phyloP scores from a whole-genome alignment of 1,139 yeast species.

The Eremothecium sinecaudum region DNA sequence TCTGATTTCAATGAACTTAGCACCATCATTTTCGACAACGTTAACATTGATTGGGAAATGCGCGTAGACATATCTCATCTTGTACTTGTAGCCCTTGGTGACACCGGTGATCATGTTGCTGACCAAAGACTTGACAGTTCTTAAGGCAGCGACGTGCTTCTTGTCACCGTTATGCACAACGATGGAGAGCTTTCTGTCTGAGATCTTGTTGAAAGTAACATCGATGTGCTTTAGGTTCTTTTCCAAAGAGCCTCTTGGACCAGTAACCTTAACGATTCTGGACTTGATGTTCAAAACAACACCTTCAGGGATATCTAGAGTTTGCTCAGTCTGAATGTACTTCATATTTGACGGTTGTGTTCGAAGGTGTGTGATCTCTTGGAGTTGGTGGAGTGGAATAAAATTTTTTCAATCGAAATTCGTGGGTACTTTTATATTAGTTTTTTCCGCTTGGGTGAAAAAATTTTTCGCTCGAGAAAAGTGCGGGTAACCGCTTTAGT shows the following conservation, averaged over 20 bases:
- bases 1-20: slow-evolving; percentile 85
- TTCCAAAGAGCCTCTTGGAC: slow-evolving; percentile 95
- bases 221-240: slow-evolving; percentile 93
- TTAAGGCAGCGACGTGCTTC: slow-evolving; percentile 99
- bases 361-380: too few relatives aligned
- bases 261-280: slow-evolving; percentile 82
- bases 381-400: too few relatives aligned
- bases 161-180: slow-evolving; percentile 98
- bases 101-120: slow-evolving; percentile 96
- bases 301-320: slow-evolving; percentile 87
- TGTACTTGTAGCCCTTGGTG: slow-evolving; percentile 98
- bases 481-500: too few relatives aligned
- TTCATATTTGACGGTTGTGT: too few relatives aligned
- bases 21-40: slow-evolving; percentile 66
- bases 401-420: too few relatives aligned
- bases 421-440: too few relatives aligned
- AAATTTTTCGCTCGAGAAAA: too few relatives aligned
- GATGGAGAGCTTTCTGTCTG: slow-evolving; percentile 67
- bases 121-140: slow-evolving; percentile 95
- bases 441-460: too few relatives aligned
- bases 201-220: slow-evolving; percentile 78
- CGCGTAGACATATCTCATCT: slow-evolving; percentile 99
- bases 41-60: slow-evolving; percentile 99
- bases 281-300: slow-evolving; percentile 88
- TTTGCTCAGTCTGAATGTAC: slow-evolving; percentile 92